Evolutionary conservation across 768 basidiomycete species (phyloP), one percentile per base, ranked within the genome.

Genomic region (Tubosaeta sp.): DNA sequence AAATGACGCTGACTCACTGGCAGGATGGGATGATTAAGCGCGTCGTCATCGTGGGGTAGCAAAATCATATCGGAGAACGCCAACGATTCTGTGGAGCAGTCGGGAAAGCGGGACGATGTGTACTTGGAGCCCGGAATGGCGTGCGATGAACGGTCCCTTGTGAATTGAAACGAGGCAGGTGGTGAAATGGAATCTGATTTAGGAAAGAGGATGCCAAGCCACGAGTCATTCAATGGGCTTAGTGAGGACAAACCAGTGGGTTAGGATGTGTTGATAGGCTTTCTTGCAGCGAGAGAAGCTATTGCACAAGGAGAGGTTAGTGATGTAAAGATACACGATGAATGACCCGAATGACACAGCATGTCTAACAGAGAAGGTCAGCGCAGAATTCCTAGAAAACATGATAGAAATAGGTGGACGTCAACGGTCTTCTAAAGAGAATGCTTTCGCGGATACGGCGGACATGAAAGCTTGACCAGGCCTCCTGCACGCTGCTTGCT

Each of bases 301-400:
- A 60, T 27, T 51, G 49, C 57, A 53, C 51, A 52, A 64, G 38
- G 45, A 43, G 19, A 25, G 44, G 34, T 29, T 22, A 6, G 45
- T 65, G 65, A 63, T 61, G 65, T 66, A 67, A 66, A 59, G 38
- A 46, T 48, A 58, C 65, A 63, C 55, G 63, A 61, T 45, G 49
- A 16, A 19, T 38, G 52, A 51, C 60, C 56, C 54, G 53, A 51
- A 53, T 48, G 52, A 46, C 46, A 38, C 52, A 57, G 52, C 42
- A 55, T 51, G 42, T 51, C 38, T 49, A 48, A 27, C n/a, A 50
- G 54, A 53, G 57, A 62, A 58, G 34, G 10, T 41, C 35, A 25
- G 39, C 27, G 43, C 42, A 22, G 51, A 51, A 48, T 54, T 49
- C 58, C 48, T 52, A 38, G 57, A 57, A 54, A 65, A 58, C 51